Base-by-base conservation (phyloP, 331 rosid genomes). In the Pyracantha coccinea region DNA sequence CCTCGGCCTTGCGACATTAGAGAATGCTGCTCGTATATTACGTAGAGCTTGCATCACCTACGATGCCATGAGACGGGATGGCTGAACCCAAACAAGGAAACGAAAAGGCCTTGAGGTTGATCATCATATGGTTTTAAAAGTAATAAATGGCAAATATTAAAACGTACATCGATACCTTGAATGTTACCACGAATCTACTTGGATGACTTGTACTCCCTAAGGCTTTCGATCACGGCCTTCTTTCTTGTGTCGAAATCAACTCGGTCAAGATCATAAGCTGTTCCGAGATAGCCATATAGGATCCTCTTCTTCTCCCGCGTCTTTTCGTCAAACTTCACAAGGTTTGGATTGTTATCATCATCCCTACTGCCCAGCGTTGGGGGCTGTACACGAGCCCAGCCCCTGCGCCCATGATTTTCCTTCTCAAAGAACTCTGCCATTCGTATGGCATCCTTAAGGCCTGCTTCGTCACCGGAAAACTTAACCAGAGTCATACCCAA, bases 221-320 rank as follows among this genome's bases (percentile, higher is more conserved):
- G 52, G 93, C 90, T 92, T 84, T 92, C 98, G 31, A 89, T 78
- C 69, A 29, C 63, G 9, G 58, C 85, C 85, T 88, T 89, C 92
- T 91, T 89, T 84, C 87, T 89, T 11, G 94, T 88, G 16, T 93
- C 97, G 58, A 84, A 88, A 83, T 93, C 98, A 79, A 95, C 71
- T 79, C 88, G 89, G 72, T 95, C 99, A 21, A 95, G 83, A 81
- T 95, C 99, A 78, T 84, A 85, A 74, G 90, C 97, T 61, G 93
- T 90, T 73, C 92, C 97, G 58, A 95, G 88, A 89, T 90, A 89
- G 69, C 94, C 99, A 85, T 90, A 95, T 64, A 95, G 87, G 75
- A 95, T 66, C 85, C 91, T 85, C 81, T 81, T 89, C 79, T 80
- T 95, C 76, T 92, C 98, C 71, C 91, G 86, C 7, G 71, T 86